These are phyloP conservation scores for Coniochaeta pulveracea DNA, from an alignment of 2,329 filamentous ascomycete genomes.

Conservation along the genomic window DNA sequence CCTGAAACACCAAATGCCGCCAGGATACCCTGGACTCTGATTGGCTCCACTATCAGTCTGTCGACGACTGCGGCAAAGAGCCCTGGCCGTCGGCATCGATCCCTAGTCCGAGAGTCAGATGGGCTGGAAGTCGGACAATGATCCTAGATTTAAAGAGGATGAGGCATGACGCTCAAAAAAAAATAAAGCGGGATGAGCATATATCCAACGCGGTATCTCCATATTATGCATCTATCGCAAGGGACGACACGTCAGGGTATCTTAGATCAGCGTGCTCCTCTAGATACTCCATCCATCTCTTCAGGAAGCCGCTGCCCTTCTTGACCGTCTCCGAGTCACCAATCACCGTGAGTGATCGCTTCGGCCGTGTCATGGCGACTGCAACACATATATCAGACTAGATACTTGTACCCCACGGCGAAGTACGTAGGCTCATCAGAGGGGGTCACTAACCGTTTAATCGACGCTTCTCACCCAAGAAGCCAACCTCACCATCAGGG, in stretches of 20 bases:
- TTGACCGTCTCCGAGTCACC: constrained; percentile 91
- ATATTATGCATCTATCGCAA: constrained; percentile 19
- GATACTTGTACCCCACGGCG: too few relatives aligned
- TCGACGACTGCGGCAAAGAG: too few relatives aligned
- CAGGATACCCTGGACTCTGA: neutral
- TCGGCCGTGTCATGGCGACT: constrained; percentile 96
- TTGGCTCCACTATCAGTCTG: constrained; percentile 1
- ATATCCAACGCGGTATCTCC: constrained; percentile 6
- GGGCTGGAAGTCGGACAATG: too few relatives aligned
- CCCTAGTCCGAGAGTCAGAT: too few relatives aligned
- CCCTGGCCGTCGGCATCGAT: neutral
- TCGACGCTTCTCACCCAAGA: constrained; percentile 81
- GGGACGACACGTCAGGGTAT: constrained; percentile 59
- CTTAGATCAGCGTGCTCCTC: constrained; percentile 84
- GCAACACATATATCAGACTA: too few relatives aligned
- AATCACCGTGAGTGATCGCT: constrained; percentile 79
- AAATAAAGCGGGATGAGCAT: neutral
- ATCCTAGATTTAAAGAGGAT: too few relatives aligned
- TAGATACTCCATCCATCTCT: constrained; percentile 81
- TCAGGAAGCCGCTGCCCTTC: constrained; percentile 73
- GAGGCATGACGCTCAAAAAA: neutral
- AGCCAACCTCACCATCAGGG: constrained; percentile 75
- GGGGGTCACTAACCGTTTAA: constrained; percentile 66
- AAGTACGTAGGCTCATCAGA: too few relatives aligned
- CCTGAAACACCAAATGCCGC: constrained; percentile 1